A percentile compares a stretch with the other conserved stretches of the same genome.
Evolutionary conservation across 139 green algal species (phyloP).

Genomic region (Deuterostichococcus epilithicus): DNA sequence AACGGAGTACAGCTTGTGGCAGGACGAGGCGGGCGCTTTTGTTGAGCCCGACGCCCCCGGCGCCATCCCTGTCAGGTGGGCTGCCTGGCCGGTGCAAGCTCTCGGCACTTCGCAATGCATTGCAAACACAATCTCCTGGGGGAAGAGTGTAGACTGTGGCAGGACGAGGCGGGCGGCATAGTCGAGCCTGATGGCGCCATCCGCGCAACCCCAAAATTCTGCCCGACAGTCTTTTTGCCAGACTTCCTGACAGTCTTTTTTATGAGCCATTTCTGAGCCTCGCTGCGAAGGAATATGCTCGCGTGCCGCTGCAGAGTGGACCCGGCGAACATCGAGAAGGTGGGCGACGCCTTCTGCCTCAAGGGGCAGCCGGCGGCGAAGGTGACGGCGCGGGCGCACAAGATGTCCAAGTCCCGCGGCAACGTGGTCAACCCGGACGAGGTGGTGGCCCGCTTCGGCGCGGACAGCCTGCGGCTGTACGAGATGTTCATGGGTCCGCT

Average conservation of each 20-base stretch:
- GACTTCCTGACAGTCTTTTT: too few species aligned
- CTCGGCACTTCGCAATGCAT: too few species aligned
- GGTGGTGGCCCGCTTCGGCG: slow-evolving; percentile 87
- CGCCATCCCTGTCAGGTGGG: slow-evolving; percentile 9
- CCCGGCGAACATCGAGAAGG: slow-evolving; percentile 58
- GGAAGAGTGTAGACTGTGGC: too few species aligned
- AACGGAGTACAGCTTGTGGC: slow-evolving; percentile 79
- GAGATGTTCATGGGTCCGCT: slow-evolving; percentile 99
- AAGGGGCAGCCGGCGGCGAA: slow-evolving; percentile 52
- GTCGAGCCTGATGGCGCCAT: too few species aligned
- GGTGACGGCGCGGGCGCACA: slow-evolving; percentile 83
- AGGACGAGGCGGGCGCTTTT: slow-evolving; percentile 42
- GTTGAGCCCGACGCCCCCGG: slow-evolving; percentile 21
- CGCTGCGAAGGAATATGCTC: too few species aligned
- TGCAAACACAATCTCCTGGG: too few species aligned
- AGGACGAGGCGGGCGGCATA: too few species aligned
- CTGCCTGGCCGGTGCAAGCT: too few species aligned
- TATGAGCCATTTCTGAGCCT: too few species aligned
- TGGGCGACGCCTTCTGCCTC: slow-evolving; percentile 60
- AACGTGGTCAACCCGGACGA: slow-evolving; percentile 99
- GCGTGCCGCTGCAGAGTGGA: slow-evolving; percentile 31
- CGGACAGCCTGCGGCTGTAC: slow-evolving; percentile 95
- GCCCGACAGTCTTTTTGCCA: too few species aligned
- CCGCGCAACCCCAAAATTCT: too few species aligned
- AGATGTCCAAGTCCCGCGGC: slow-evolving; percentile 96